Evolutionary conservation across 2,329 filamentous ascomycete species (phyloP).

Genomic region (Colletotrichum aenigma): DNA sequence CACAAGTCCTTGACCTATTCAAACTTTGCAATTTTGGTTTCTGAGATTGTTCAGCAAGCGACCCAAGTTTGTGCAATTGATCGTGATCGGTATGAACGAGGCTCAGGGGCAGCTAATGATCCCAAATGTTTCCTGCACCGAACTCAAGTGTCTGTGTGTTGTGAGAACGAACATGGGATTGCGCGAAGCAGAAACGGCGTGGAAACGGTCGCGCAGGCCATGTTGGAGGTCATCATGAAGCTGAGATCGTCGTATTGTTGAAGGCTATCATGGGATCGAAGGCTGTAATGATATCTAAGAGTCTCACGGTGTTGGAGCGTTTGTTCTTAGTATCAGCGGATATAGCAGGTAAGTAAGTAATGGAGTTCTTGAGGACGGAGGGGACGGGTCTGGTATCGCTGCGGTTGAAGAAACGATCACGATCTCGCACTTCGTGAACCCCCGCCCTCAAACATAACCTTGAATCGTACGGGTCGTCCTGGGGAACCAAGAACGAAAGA

Average conservation of each 20-base stretch:
- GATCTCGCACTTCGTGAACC: neutral
- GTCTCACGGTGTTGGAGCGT: neutral
- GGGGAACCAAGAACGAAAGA: neutral
- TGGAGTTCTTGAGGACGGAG: neutral
- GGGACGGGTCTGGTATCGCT: neutral
- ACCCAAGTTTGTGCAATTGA: neutral
- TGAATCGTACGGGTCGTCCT: neutral
- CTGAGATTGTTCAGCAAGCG: neutral
- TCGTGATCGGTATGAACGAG: neutral
- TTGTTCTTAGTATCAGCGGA: neutral
- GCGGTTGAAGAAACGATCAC: neutral
- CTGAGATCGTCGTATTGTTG: neutral
- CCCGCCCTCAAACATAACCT: neutral
- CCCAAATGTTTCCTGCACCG: neutral
- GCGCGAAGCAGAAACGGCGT: neutral
- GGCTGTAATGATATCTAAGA: neutral
- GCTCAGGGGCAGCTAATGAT: neutral
- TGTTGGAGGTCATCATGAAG: neutral
- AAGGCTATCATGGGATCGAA: neutral
- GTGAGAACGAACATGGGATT: neutral
- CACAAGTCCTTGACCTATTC: neutral
- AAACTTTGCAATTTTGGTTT: neutral
- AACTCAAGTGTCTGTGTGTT: neutral
- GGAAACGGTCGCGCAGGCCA: neutral
- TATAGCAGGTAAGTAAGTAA: neutral